Conservation (phyloP, 2,329 filamentous ascomycete genomes). For the Beauveria sp. region DNA sequence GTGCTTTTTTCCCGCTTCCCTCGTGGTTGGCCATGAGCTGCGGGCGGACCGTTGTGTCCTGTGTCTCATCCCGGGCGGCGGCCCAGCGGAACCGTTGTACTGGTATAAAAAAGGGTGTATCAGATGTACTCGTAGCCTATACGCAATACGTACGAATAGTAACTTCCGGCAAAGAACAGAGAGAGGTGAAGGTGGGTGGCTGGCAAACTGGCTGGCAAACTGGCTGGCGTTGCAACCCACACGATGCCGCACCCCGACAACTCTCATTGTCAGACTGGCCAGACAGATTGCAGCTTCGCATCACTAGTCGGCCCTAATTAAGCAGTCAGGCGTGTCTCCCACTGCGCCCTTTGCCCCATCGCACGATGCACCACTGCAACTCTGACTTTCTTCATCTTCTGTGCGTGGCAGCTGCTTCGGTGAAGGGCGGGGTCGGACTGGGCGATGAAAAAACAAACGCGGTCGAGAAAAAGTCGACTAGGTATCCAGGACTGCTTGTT, state of each 20-base stretch:
- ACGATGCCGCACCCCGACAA: background rate
- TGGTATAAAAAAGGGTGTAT: background rate
- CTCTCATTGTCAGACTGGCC: background rate
- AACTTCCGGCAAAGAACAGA: too few relatives aligned
- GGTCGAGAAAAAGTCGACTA: too few relatives aligned
- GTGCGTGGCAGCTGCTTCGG: background rate
- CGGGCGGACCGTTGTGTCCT: background rate
- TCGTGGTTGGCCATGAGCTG: background rate
- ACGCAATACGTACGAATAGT: background rate
- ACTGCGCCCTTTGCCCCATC: background rate
- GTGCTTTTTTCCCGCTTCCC: background rate
- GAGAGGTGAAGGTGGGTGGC: background rate
- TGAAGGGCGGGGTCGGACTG: background rate
- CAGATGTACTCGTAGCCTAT: background rate
- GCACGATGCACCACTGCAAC: background rate
- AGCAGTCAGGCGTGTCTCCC: background rate
- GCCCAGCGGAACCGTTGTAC: background rate
- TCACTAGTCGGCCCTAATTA: background rate
- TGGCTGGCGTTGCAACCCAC: background rate
- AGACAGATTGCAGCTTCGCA: background rate
- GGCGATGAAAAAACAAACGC: background rate
- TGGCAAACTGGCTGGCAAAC: background rate
- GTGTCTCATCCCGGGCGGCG: background rate
- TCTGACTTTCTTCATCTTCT: background rate
- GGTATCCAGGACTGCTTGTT: background rate